phyloP scores from a whole-genome alignment of 768 basidiomycete species.

The Trametes cinnabarina region DNA sequence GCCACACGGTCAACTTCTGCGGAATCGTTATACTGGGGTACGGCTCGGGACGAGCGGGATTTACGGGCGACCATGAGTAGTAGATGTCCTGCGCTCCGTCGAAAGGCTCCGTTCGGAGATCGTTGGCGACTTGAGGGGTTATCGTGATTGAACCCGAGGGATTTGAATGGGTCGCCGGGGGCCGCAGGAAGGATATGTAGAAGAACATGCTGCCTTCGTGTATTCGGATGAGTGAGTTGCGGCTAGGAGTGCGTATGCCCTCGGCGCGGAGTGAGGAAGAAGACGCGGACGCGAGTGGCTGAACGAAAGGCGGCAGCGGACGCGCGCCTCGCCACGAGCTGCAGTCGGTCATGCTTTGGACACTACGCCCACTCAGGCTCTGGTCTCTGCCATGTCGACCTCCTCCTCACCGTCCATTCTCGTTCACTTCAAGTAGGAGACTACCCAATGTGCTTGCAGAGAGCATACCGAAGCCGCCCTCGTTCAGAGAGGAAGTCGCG shows the following conservation, averaged over 20 bases:
- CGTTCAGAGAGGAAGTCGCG: constrained; percentile 37
- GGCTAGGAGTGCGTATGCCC: constrained; percentile 1
- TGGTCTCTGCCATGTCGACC: constrained; percentile 18
- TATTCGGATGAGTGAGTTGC: neutral
- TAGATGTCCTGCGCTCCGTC: constrained; percentile 57
- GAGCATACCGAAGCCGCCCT: constrained; percentile 17
- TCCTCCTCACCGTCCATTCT: constrained; percentile 19
- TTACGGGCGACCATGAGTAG: constrained; percentile 55
- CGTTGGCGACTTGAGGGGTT: constrained; percentile 86
- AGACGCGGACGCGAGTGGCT: neutral
- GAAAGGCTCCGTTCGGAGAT: constrained; percentile 78
- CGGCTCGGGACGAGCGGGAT: constrained; percentile 1
- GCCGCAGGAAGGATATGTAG: constrained; percentile 87
- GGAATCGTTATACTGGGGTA: constrained; percentile 39
- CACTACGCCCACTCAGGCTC: constrained; percentile 21
- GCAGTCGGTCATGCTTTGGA: constrained; percentile 24
- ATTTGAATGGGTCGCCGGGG: constrained; percentile 61
- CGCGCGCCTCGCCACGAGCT: constrained; percentile 6
- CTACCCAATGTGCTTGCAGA: constrained; percentile 9
- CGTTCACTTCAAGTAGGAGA: constrained; percentile 17
- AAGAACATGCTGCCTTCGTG: constrained; percentile 58
- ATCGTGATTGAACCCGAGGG: constrained; percentile 49
- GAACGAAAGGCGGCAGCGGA: neutral
- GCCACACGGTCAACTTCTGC: constrained; percentile 73
- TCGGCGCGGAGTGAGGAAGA: constrained; percentile 8